Conservation (phyloP, 1,139 yeast genomes). For the Pichia sp. region DNA sequence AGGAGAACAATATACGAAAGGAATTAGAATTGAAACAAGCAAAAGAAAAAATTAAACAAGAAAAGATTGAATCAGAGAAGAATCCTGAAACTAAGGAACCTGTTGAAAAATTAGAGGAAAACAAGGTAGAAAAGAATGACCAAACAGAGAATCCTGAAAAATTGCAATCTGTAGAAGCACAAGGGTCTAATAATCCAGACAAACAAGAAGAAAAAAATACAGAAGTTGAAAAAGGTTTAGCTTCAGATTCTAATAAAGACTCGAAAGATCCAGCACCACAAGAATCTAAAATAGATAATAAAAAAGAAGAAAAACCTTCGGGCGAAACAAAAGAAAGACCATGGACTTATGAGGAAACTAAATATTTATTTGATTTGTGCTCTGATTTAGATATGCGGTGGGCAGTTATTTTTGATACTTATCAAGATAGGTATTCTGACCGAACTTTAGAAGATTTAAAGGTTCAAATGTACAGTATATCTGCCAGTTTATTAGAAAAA, state of each 20-base stretch:
- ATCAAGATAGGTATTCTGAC: constrained; percentile 32
- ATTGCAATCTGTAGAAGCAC: not conserved
- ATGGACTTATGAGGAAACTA: constrained; percentile 80
- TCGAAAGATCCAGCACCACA: not conserved
- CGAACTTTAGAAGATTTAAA: constrained; percentile 72
- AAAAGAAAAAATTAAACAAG: constrained; percentile 7
- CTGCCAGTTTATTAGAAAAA: constrained; percentile 37
- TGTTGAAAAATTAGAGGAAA: not conserved
- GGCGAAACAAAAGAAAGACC: constrained; percentile 28
- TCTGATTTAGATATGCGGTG: constrained; percentile 75
- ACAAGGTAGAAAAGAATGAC: not conserved
- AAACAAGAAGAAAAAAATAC: not conserved
- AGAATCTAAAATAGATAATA: not conserved
- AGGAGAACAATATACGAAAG: constrained; percentile 1
- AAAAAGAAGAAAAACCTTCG: constrained; percentile 24
- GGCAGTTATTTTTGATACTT: constrained; percentile 79
- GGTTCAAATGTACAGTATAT: constrained; percentile 65
- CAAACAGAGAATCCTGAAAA: not conserved
- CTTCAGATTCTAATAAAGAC: too few species aligned
- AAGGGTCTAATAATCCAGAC: not conserved
- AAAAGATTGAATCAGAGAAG: not conserved
- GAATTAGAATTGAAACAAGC: constrained; percentile 1
- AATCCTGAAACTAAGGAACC: not conserved
- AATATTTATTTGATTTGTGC: constrained; percentile 67
- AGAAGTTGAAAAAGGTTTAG: not conserved